phyloP scores from a whole-genome alignment of 108 stramenopile genomes.

The Schizochytrium sp. region DNA sequence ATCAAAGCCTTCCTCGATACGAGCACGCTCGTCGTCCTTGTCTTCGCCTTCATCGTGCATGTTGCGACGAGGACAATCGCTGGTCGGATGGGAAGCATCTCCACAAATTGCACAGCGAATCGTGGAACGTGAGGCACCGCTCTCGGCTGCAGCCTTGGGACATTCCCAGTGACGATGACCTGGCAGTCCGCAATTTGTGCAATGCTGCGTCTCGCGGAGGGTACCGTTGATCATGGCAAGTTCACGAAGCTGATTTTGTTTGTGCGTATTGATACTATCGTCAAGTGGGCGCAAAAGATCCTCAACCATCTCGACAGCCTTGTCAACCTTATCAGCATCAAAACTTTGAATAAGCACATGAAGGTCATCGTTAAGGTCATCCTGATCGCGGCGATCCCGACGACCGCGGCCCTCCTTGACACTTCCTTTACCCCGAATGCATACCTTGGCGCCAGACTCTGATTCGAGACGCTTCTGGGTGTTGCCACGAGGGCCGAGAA shows the following conservation, averaged over 20 bases:
- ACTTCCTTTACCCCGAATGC: constrained; percentile 94
- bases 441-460: constrained; percentile 96
- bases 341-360: constrained; percentile 90
- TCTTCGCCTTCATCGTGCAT: constrained; percentile 24
- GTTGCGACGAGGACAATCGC: constrained; percentile 87
- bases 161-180: constrained; percentile 97
- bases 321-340: constrained; percentile 85
- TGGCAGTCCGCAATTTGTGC: constrained; percentile 94
- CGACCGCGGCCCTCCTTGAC: constrained; percentile 94
- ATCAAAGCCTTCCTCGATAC: constrained; percentile 88
- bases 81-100: constrained; percentile 93
- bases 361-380: constrained; percentile 92
- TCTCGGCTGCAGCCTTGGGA: constrained; percentile 82
- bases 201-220: constrained; percentile 95
- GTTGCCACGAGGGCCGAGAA: constrained; percentile 94
- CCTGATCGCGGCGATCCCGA: constrained; percentile 80
- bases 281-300: constrained; percentile 94
- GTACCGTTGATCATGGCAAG: constrained; percentile 98
- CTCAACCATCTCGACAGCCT: constrained; percentile 90
- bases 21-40: constrained; percentile 56
- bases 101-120: constrained; percentile 98
- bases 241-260: constrained; percentile 93
- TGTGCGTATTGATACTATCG: constrained; percentile 97
- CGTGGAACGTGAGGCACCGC: constrained; percentile 64
- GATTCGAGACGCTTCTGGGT: constrained; percentile 98